Conservation (phyloP, 495 filamentous ascomycete species). For the Cercophora samala region DNA sequence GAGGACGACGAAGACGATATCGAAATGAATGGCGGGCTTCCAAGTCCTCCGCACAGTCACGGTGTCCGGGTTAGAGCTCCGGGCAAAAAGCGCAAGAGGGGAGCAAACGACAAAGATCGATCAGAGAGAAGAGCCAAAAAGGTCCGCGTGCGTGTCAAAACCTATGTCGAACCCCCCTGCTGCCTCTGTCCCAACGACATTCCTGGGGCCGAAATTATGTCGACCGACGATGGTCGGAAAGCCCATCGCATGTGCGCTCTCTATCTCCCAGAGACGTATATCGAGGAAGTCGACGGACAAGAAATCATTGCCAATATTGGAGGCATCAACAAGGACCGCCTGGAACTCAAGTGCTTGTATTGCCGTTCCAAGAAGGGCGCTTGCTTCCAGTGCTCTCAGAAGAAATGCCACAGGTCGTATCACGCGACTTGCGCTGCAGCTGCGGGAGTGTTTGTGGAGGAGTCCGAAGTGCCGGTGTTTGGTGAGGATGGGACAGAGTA, state of each 20-base stretch:
- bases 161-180: slow-evolving; percentile 76
- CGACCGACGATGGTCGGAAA: slow-evolving; percentile 82
- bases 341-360: slow-evolving; percentile 90
- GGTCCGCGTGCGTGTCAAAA: slow-evolving; percentile 64
- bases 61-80: slow-evolving; percentile 50
- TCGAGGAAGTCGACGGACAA: slow-evolving; percentile 63
- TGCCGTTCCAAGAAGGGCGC: slow-evolving; percentile 90
- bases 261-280: slow-evolving; percentile 89
- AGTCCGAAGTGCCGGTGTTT: slow-evolving; percentile 78
- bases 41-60: slow-evolving; percentile 65
- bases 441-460: slow-evolving; percentile 87
- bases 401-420: slow-evolving; percentile 91
- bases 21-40: slow-evolving; percentile 48
- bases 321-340: slow-evolving; percentile 77
- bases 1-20: slow-evolving; percentile 64
- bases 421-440: slow-evolving; percentile 92
- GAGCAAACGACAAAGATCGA: slow-evolving; percentile 32
- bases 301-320: slow-evolving; percentile 75
- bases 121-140: slow-evolving; percentile 64
- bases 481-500: slow-evolving; percentile 90
- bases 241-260: slow-evolving; percentile 87
- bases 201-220: slow-evolving; percentile 74
- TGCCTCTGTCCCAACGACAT: slow-evolving; percentile 91
- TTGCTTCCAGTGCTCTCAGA: slow-evolving; percentile 94
- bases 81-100: slow-evolving; percentile 54